phyloP scores from a whole-genome alignment of 768 basidiomycete species.

The Rhodotorula graminis region DNA sequence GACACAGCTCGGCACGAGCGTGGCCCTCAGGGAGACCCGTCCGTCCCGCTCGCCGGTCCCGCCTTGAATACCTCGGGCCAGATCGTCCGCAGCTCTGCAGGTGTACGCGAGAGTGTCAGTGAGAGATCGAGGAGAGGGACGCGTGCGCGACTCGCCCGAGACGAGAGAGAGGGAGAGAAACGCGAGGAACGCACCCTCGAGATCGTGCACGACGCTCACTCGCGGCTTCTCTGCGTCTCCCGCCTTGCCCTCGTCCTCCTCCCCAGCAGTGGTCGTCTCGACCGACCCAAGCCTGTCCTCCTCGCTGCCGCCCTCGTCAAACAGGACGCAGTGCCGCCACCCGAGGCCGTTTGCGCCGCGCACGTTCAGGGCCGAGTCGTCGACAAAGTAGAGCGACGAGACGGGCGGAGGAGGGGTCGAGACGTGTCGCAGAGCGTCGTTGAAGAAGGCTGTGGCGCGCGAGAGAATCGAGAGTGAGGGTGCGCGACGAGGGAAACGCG shows the following conservation, averaged over 20 bases:
- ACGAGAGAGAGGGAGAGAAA: neutral
- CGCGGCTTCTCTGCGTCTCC: neutral
- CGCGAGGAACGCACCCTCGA: slow-evolving; percentile 16
- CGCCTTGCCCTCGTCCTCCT: slow-evolving; percentile 2
- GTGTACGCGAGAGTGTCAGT: neutral
- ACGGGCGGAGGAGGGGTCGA: slow-evolving; percentile 17
- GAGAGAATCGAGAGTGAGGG: neutral
- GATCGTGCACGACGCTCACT: slow-evolving; percentile 26
- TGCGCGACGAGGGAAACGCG: neutral
- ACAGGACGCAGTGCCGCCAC: slow-evolving; percentile 36
- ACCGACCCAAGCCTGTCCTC: slow-evolving; percentile 12
- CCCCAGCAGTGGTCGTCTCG: neutral
- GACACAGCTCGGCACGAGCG: too few relatives aligned
- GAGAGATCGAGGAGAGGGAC: too few relatives aligned
- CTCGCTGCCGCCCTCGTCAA: slow-evolving; percentile 33
- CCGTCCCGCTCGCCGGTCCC: too few relatives aligned
- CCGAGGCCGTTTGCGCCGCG: slow-evolving; percentile 29
- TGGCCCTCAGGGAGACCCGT: too few relatives aligned
- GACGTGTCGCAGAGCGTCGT: slow-evolving; percentile 19
- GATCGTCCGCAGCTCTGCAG: slow-evolving; percentile 2
- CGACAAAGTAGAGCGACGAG: slow-evolving; percentile 37
- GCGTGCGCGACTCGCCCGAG: too few relatives aligned
- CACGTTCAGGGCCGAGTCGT: slow-evolving; percentile 40
- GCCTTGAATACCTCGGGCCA: slow-evolving; percentile 14
- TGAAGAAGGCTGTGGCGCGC: slow-evolving; percentile 23